These are phyloP conservation scores for Isatis tinctoria DNA, from an alignment of 345 rosid genomes.

Conservation along the genomic window DNA sequence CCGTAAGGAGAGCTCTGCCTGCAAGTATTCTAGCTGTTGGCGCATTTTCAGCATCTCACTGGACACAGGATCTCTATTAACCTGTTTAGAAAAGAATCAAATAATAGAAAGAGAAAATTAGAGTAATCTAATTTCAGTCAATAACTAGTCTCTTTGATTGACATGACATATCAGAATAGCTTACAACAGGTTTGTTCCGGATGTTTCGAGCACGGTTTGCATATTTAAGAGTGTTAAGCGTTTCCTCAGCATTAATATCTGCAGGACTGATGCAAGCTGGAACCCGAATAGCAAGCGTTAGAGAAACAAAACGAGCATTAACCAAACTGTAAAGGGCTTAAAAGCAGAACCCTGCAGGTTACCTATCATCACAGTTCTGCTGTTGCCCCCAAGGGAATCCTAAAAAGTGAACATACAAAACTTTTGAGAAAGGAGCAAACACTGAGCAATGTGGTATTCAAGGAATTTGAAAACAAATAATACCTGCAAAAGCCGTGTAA, in stretches of 20 bases:
- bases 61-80: constrained; percentile 94
- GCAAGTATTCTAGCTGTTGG: constrained; percentile 86
- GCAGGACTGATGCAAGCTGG: constrained; percentile 99
- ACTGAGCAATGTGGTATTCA: neutral
- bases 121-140: neutral
- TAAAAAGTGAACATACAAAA: constrained; percentile 15
- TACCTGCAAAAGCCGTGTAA: constrained; percentile 97
- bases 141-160: neutral
- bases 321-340: neutral
- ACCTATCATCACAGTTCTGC: constrained; percentile 99
- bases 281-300: constrained; percentile 3
- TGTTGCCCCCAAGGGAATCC: constrained; percentile 99
- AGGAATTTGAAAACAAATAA: neutral
- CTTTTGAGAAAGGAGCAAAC: constrained; percentile 1
- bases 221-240: constrained; percentile 91
- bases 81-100: constrained; percentile 38
- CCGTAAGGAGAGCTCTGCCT: constrained; percentile 93
- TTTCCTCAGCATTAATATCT: constrained; percentile 97
- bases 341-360: neutral
- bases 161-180: constrained; percentile 30
- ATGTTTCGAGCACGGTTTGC: constrained; percentile 99
- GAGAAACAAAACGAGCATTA: neutral
- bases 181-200: constrained; percentile 94
- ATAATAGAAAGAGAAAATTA: neutral
- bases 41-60: constrained; percentile 98